Conservation (phyloP, 2,329 filamentous ascomycete species). For the Neocucurbitaria cava region DNA sequence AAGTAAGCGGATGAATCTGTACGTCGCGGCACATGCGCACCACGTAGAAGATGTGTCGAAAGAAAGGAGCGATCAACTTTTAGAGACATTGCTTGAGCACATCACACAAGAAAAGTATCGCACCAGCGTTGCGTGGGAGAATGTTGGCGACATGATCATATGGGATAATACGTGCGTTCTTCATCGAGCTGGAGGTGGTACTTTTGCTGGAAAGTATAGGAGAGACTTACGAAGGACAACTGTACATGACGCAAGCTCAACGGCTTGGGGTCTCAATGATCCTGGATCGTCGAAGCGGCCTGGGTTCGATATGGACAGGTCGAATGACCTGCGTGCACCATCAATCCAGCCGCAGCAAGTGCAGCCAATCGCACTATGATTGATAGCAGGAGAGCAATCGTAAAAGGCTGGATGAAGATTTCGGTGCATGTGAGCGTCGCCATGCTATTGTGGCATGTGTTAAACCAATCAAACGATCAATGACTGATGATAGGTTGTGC, state of each 20-base stretch:
- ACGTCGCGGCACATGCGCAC: constrained; percentile 60
- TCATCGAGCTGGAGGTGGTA: constrained; percentile 60
- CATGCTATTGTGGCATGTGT: neutral
- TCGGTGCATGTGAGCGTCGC: neutral
- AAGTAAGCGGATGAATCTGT: constrained; percentile 60
- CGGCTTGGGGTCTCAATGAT: constrained; percentile 55
- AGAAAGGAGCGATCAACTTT: constrained; percentile 45
- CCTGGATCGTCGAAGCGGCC: constrained; percentile 9
- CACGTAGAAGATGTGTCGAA: constrained; percentile 44
- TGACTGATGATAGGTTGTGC: neutral
- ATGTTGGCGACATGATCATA: constrained; percentile 59
- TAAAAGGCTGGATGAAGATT: no score
- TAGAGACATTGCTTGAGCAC: constrained; percentile 56
- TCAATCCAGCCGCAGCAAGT: neutral
- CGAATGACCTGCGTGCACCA: neutral
- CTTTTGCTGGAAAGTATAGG: constrained; percentile 57
- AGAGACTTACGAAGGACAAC: constrained; percentile 65
- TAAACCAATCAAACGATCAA: neutral
- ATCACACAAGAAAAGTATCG: constrained; percentile 58
- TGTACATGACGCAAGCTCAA: constrained; percentile 57
- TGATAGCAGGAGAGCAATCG: no score
- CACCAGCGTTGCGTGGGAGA: constrained; percentile 57
- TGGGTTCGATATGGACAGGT: constrained; percentile 18
- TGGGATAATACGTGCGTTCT: constrained; percentile 68
- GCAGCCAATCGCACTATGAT: neutral